Evolutionary conservation across 1,284 basidiomycete genomes (phyloP).

Genomic region (Chondrostereum purpureum): DNA sequence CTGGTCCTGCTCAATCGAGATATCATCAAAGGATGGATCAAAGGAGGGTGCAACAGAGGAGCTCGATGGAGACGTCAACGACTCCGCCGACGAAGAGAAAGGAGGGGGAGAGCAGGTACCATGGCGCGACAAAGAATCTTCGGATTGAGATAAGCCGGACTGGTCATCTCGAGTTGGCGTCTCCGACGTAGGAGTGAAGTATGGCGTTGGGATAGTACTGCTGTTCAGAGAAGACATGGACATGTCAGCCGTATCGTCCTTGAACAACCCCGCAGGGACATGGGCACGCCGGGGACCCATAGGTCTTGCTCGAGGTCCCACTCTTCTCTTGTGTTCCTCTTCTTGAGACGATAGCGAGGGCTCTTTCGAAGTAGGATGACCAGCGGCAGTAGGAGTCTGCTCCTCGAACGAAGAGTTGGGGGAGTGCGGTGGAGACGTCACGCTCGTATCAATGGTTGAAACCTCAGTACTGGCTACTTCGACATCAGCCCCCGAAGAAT

Average conservation of each 20-base stretch:
- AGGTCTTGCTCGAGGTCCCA: constrained; percentile 7
- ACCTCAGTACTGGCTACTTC: background rate
- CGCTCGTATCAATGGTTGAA: background rate
- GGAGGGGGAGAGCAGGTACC: constrained; percentile 23
- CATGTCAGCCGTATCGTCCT: background rate
- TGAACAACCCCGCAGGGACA: constrained; percentile 5
- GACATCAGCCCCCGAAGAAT: background rate
- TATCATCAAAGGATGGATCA: constrained; percentile 28
- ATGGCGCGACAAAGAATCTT: constrained; percentile 20
- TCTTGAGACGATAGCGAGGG: background rate
- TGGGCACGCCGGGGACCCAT: constrained; percentile 12
- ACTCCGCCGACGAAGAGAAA: constrained; percentile 39
- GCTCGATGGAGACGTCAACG: constrained; percentile 34
- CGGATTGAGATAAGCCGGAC: constrained; percentile 30
- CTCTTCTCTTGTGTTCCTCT: background rate
- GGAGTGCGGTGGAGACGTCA: background rate
- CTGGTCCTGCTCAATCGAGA: constrained; percentile 23
- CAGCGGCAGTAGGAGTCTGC: background rate
- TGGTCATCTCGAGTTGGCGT: constrained; percentile 25
- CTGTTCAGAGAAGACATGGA: background rate
- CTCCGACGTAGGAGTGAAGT: constrained; percentile 19
- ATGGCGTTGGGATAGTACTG: constrained; percentile 4
- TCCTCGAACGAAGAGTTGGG: constrained; percentile 4
- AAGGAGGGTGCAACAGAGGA: constrained; percentile 34
- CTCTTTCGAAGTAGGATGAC: background rate